These are phyloP conservation scores for Russula foetens DNA, from an alignment of 768 basidiomycete species.

Conservation along the genomic window DNA sequence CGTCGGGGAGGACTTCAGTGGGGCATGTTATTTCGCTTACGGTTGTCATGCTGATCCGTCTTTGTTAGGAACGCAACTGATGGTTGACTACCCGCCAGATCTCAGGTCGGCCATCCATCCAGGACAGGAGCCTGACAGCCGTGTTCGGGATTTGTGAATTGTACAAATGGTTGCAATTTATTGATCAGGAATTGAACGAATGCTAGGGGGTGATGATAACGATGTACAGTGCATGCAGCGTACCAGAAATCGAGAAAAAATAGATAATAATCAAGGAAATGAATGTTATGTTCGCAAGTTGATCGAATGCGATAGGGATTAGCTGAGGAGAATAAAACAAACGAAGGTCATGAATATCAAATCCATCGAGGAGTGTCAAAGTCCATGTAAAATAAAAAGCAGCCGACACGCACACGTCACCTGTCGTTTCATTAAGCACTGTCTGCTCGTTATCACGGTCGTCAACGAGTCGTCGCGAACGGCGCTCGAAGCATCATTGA, in stretches of 20 bases:
- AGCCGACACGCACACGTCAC: conserved; percentile 6
- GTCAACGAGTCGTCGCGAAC: not conserved
- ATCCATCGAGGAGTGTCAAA: not conserved
- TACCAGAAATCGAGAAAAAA: conserved; percentile 2
- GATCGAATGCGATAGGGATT: not conserved
- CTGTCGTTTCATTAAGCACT: conserved; percentile 1
- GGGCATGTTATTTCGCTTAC: not conserved
- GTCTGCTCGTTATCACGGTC: conserved; percentile 1
- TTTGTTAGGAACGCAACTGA: not conserved
- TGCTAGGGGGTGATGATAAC: conserved; percentile 14
- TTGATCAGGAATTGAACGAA: conserved; percentile 11
- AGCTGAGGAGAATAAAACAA: not conserved
- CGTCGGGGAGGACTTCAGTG: not conserved
- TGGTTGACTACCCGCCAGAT: not conserved
- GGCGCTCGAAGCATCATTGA: not conserved
- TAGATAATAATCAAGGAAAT: not conserved
- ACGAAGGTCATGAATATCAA: conserved; percentile 1
- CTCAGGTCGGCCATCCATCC: too few relatives aligned
- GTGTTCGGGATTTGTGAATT: not conserved
- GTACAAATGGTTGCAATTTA: conserved; percentile 12
- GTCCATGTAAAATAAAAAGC: not conserved
- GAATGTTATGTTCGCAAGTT: conserved; percentile 5
- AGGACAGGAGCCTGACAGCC: too few relatives aligned
- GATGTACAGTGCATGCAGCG: conserved; percentile 17
- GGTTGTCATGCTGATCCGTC: not conserved